Base-by-base conservation (phyloP, 1,284 basidiomycete genomes). In the Moniliella sp. region DNA sequence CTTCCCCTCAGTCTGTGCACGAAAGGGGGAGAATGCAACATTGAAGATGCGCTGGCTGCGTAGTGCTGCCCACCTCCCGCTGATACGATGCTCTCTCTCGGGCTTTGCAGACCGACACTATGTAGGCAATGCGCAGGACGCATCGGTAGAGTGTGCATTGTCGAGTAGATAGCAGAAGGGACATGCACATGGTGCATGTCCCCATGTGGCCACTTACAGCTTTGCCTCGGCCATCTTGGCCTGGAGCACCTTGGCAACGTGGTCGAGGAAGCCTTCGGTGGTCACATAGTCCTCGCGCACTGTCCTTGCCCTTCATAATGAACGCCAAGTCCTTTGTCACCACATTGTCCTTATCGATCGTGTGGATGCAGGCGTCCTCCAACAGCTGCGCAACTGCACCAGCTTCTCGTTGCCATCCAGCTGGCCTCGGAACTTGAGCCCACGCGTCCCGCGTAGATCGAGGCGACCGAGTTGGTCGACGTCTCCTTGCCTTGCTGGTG, bases 371-470 rank as follows among this genome's bases (percentile, higher is more conserved):
- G 2, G 30, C 79, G 72, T 66, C 68, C 67, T 97, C 91, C 30
- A 97, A 71, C 37, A 75, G 73, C 30, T 68, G 57, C 51, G 79
- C 83, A 65, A 97, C 30, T 64, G 63, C 36, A 67, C 66, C 27
- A 97, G 72, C 28, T 69, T 67, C 19, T 73, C 70, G 61, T 91
- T 94, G 29, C 66, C 65, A 62, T 97, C 88, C 18, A 93, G 69
- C 67, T 83, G 84, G 46, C 84, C 88, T 42, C 88, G 76, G 68
- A 88, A 83, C 25, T 44, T 35, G 23, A 83, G 66, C 1, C 88
- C 88, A 31, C 91, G 75, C 11, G 88, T 97, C 88, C 88, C 97
- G 88, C 88, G 56, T 88, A 97, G 68, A 97, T 94, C 36, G 81
- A 86, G 26, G 88, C 88, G 46, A 94, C 84, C 21, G 84, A 84